Evolutionary conservation across 805 yeast species (phyloP).

Genomic region (Candida silvatica): DNA sequence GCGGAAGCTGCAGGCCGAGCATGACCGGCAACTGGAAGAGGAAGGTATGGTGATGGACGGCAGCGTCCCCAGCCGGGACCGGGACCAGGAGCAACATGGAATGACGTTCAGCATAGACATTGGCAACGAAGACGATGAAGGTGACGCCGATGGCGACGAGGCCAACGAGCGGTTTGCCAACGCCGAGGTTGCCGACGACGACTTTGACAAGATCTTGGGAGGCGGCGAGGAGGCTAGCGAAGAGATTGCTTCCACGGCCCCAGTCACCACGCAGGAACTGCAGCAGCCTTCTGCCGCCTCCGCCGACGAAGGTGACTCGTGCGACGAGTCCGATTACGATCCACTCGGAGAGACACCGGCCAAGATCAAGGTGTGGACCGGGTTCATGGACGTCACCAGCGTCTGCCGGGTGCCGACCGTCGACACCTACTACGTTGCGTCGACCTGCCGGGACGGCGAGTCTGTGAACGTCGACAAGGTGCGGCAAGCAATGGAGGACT

Average conservation of each 20-base stretch:
- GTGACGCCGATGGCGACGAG: constrained; percentile 4
- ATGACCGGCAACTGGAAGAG: constrained; percentile 6
- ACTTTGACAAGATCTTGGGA: constrained; percentile 10
- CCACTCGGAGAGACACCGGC: constrained; percentile 10
- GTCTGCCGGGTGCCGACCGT: too few relatives aligned
- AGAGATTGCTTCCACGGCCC: too few relatives aligned
- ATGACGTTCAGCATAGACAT: background rate
- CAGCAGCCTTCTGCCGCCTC: too few relatives aligned
- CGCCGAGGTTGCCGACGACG: constrained; percentile 10
- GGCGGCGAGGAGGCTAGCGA: constrained; percentile 1
- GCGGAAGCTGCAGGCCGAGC: constrained; percentile 5
- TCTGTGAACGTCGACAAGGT: too few relatives aligned
- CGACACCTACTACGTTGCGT: too few relatives aligned
- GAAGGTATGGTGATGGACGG: too few relatives aligned
- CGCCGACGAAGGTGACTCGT: too few relatives aligned
- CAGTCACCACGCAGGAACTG: too few relatives aligned
- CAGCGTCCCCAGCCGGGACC: too few relatives aligned
- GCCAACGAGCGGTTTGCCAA: constrained; percentile 3
- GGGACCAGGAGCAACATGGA: constrained; percentile 1
- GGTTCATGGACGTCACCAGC: too few relatives aligned
- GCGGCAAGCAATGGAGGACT: background rate
- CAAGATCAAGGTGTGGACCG: too few relatives aligned
- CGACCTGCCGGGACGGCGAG: too few relatives aligned
- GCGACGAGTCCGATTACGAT: constrained; percentile 12
- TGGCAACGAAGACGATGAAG: constrained; percentile 4